Evolutionary conservation across 106 monocot species (phyloP).

Genomic region (Dactylorhiza incarnata): DNA sequence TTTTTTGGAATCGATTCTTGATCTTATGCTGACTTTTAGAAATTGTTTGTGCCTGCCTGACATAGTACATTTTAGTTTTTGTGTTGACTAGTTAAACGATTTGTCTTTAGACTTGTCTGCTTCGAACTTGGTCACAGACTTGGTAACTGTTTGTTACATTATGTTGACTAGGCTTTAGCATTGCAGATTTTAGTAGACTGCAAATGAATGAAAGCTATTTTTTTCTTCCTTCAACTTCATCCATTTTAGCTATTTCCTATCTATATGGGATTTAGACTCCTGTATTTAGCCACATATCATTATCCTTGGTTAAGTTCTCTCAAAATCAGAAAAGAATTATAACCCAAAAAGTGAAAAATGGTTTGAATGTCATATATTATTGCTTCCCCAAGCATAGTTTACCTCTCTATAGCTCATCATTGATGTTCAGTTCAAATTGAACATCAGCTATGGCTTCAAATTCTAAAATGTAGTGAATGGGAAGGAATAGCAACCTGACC

Average conservation of each 20-base stretch:
- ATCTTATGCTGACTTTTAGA: background rate
- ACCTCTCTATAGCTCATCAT: background rate
- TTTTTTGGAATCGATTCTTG: background rate
- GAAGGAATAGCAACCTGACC: background rate
- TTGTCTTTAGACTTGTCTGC: slow-evolving; percentile 4
- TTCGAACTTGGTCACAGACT: background rate
- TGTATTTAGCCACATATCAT: background rate
- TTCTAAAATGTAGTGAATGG: background rate
- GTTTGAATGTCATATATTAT: background rate
- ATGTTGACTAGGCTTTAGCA: no score
- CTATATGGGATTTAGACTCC: background rate
- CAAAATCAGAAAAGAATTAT: background rate
- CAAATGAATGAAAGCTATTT: background rate
- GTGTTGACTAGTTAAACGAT: background rate
- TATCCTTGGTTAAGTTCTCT: background rate
- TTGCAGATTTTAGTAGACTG: no score
- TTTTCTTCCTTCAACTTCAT: background rate
- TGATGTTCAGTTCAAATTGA: slow-evolving; percentile 2
- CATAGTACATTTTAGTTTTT: background rate
- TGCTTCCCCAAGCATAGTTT: background rate
- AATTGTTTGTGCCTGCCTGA: background rate
- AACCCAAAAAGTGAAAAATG: background rate
- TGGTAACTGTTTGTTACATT: background rate
- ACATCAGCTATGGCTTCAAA: background rate
- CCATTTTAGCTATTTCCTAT: background rate